Conservation (phyloP, 768 basidiomycete genomes). For the Russula ochroleuca region DNA sequence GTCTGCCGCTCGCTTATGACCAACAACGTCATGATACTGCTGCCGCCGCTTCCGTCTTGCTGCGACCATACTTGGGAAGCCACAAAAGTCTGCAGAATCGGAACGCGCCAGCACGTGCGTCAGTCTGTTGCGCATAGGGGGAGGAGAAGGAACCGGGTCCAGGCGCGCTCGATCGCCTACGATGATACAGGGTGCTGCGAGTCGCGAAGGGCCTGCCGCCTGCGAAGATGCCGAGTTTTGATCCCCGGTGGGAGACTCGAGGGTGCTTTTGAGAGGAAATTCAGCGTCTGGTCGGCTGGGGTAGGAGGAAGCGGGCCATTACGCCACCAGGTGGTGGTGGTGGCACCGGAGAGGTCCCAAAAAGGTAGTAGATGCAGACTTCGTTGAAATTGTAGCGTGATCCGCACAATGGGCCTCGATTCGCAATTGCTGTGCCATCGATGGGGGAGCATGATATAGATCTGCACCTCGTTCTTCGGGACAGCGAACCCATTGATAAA, state of each 20-base stretch:
- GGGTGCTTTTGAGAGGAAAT: constrained; percentile 11
- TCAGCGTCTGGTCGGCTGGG: background rate
- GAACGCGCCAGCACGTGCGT: constrained; percentile 16
- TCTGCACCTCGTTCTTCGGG: background rate
- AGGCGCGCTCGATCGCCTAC: constrained; percentile 2
- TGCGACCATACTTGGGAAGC: no score
- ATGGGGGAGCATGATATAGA: background rate
- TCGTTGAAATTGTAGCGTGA: background rate
- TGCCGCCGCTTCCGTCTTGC: no score
- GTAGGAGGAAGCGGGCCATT: no score
- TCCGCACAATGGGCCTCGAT: background rate
- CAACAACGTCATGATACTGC: background rate
- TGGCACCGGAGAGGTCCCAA: background rate
- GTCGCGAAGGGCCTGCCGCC: constrained; percentile 18
- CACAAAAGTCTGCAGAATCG: background rate
- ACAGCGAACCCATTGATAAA: background rate
- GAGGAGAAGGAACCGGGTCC: no score
- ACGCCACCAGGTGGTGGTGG: background rate
- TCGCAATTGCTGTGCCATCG: background rate
- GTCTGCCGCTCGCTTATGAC: constrained; percentile 3
- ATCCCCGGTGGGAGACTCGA: background rate
- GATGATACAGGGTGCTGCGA: constrained; percentile 14
- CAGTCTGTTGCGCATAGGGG: background rate
- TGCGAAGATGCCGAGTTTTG: constrained; percentile 12
- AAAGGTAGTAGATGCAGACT: background rate